These are phyloP conservation scores for Entomophthora muscae DNA, from an alignment of 371 early-diverging fungal species.

Conservation along the genomic window DNA sequence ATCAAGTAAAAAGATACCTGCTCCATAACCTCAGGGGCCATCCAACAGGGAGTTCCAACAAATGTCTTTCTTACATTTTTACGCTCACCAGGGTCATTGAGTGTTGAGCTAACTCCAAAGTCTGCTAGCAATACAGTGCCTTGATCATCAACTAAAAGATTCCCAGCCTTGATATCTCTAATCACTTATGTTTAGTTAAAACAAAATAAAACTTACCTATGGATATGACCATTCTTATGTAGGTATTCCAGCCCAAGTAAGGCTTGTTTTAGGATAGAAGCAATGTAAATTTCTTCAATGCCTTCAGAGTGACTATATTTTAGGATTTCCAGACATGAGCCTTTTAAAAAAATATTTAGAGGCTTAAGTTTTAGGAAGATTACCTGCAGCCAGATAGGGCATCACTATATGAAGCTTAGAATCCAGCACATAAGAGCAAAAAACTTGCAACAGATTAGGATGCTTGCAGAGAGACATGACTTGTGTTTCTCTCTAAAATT, in stretches of 20 bases:
- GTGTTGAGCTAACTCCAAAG: constrained; percentile 71
- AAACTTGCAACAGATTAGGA: constrained; percentile 62
- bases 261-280: constrained; percentile 72
- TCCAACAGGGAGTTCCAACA: constrained; percentile 87
- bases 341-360: constrained; percentile 13
- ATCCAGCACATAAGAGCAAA: constrained; percentile 65
- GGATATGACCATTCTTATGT: constrained; percentile 75
- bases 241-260: constrained; percentile 70
- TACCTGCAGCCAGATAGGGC: constrained; percentile 59
- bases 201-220: constrained; percentile 24
- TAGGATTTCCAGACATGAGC: constrained; percentile 82
- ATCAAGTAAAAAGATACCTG: constrained; percentile 12
- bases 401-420: constrained; percentile 67
- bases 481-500: constrained; percentile 54
- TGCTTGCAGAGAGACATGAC: constrained; percentile 76
- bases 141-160: constrained; percentile 65
- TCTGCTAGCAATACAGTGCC: constrained; percentile 74
- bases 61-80: constrained; percentile 66
- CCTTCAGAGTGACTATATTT: constrained; percentile 64
- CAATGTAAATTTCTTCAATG: constrained; percentile 61
- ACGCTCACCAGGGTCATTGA: constrained; percentile 61
- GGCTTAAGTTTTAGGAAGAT: not conserved
- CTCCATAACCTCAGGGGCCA: constrained; percentile 61
- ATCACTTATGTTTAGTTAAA: constrained; percentile 7
- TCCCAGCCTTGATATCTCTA: constrained; percentile 82